Evolutionary conservation across 306 rosid genomes (phyloP).

Genomic region (Cicer arietinum): DNA sequence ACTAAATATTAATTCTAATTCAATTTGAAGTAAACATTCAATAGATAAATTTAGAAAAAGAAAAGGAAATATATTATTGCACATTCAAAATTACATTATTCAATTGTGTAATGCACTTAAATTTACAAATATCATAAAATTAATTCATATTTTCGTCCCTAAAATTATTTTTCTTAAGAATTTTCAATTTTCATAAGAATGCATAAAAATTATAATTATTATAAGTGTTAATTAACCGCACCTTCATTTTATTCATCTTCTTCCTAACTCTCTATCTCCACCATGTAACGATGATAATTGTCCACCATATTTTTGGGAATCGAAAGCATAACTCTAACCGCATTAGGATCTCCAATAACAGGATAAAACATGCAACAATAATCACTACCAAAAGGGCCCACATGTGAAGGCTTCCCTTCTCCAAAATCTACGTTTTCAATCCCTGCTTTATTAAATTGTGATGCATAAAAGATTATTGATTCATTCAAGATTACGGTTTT

Average conservation of each 20-base stretch:
- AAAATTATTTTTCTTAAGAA: too few relatives aligned
- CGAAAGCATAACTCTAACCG: slow-evolving; percentile 72
- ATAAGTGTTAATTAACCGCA: neutral
- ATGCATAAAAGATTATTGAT: slow-evolving; percentile 56
- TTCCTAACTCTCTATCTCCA: slow-evolving; percentile 26
- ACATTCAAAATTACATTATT: too few relatives aligned
- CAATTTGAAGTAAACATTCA: too few relatives aligned
- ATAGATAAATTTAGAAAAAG: too few relatives aligned
- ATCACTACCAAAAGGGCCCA: slow-evolving; percentile 63
- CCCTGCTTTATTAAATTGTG: slow-evolving; percentile 79
- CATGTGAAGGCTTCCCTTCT: slow-evolving; percentile 63
- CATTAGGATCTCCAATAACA: slow-evolving; percentile 53
- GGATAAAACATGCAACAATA: slow-evolving; percentile 78
- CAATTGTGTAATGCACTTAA: too few relatives aligned
- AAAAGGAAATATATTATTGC: too few relatives aligned
- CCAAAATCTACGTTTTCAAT: slow-evolving; percentile 81
- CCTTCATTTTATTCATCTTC: slow-evolving; percentile 29
- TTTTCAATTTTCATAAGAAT: too few relatives aligned
- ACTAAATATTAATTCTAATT: too few relatives aligned
- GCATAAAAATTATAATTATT: too few relatives aligned
- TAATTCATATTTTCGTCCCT: too few relatives aligned
- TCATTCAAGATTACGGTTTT: slow-evolving; percentile 55
- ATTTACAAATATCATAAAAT: too few relatives aligned
- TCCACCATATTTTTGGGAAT: slow-evolving; percentile 58
- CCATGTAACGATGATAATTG: slow-evolving; percentile 61